Percentiles rank a stretch among this genome's conserved stretches.
phyloP scores from a whole-genome alignment of 2,329 filamentous ascomycete species.

The Cryphonectria nitschkei region DNA sequence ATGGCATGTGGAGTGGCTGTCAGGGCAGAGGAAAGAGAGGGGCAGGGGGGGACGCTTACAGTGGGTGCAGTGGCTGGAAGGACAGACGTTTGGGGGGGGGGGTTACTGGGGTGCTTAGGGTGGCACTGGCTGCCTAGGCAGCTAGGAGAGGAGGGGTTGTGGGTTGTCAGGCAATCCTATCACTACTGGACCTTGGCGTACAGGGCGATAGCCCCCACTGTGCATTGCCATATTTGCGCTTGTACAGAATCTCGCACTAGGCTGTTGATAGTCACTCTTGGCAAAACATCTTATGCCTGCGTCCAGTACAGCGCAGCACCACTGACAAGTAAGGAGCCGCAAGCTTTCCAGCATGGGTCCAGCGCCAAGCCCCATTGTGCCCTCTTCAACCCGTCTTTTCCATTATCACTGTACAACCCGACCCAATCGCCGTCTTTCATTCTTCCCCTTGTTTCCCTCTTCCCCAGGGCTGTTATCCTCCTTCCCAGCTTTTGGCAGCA shows the following conservation, averaged over 20 bases:
- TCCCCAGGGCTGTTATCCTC: not conserved
- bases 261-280: not conserved
- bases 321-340: no score
- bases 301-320: not conserved
- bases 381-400: not conserved
- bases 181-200: not conserved
- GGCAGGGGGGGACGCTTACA: no score
- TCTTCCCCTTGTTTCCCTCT: no score
- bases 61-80: no score
- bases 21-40: no score
- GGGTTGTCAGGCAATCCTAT: not conserved
- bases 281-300: not conserved
- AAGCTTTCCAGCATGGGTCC: not conserved
- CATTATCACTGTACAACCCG: not conserved
- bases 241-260: not conserved
- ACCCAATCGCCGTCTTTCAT: not conserved
- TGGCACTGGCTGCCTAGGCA: not conserved
- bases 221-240: not conserved
- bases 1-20: no score
- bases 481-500: not conserved
- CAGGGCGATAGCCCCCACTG: not conserved
- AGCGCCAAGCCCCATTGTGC: not conserved
- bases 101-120: no score
- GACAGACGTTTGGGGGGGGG: no score
- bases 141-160: no score